Percentiles rank a stretch among this genome's conserved stretches.
phyloP scores from a whole-genome alignment of 1,284 basidiomycete species.

The Cryptococcus neoformans region DNA sequence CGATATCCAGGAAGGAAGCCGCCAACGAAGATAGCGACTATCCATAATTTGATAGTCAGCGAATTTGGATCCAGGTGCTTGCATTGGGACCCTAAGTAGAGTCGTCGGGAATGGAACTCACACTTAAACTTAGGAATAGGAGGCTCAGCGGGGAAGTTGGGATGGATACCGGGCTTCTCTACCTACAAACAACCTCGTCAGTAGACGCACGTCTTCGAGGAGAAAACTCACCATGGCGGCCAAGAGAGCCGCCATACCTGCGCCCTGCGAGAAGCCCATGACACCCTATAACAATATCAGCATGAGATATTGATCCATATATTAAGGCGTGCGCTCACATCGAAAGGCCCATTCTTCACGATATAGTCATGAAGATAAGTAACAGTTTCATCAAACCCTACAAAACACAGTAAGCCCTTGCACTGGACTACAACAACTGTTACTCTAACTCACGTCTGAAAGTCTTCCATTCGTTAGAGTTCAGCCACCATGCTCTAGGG shows the following conservation, averaged over 20 bases:
- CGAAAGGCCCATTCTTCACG: slow-evolving; percentile 50
- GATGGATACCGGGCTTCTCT: slow-evolving; percentile 58
- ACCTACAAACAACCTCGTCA: slow-evolving; percentile 45
- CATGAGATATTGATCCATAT: neutral
- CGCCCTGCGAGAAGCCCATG: slow-evolving; percentile 83
- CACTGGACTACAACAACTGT: neutral
- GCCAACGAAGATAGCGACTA: slow-evolving; percentile 57
- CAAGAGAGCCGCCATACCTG: slow-evolving; percentile 70
- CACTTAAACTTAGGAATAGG: slow-evolving; percentile 64
- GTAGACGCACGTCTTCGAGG: neutral
- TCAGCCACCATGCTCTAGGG: slow-evolving; percentile 77
- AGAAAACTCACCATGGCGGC: slow-evolving; percentile 62
- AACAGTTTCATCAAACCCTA: slow-evolving; percentile 61
- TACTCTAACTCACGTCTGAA: slow-evolving; percentile 38
- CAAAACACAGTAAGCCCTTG: slow-evolving; percentile 6
- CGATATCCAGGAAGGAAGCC: slow-evolving; percentile 32
- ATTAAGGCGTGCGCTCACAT: slow-evolving; percentile 31
- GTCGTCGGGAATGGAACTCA: slow-evolving; percentile 6
- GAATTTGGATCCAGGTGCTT: no score
- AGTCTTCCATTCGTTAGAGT: slow-evolving; percentile 53
- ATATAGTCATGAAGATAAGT: slow-evolving; percentile 51
- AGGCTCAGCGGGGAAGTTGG: slow-evolving; percentile 62
- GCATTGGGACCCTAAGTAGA: neutral
- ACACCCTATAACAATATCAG: slow-evolving; percentile 58
- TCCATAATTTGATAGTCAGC: slow-evolving; percentile 18